Evolutionary conservation across 352 stramenopile genomes (phyloP).

Genomic region (Phytophthora capsici): DNA sequence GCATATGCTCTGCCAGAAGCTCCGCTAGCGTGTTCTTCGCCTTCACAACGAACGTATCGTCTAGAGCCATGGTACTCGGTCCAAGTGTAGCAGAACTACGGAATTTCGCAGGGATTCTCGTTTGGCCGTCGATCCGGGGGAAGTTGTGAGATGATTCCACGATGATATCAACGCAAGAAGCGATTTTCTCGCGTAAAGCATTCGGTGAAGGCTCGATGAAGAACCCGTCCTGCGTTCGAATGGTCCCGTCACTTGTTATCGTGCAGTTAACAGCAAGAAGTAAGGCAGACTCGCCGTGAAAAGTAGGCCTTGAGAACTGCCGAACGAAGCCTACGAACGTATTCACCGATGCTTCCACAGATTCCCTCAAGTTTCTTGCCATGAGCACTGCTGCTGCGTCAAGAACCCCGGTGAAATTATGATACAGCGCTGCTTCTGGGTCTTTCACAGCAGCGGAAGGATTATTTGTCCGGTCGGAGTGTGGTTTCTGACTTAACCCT

Average conservation of each 20-base stretch:
- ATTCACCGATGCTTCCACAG: constrained; percentile 83
- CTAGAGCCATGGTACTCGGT: constrained; percentile 79
- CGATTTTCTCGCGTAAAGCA: constrained; percentile 67
- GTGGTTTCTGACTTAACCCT: constrained; percentile 37
- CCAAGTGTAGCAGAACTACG: constrained; percentile 71
- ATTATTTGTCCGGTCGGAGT: constrained; percentile 16
- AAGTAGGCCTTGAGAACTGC: constrained; percentile 60
- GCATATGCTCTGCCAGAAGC: constrained; percentile 73
- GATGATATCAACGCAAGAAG: constrained; percentile 67
- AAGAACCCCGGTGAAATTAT: constrained; percentile 74
- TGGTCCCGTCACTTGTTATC: constrained; percentile 20
- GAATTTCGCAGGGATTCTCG: constrained; percentile 70
- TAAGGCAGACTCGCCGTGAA: constrained; percentile 64
- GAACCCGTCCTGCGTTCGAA: constrained; percentile 49
- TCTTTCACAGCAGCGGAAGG: constrained; percentile 34
- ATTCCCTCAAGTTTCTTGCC: constrained; percentile 88
- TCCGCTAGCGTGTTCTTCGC: constrained; percentile 67
- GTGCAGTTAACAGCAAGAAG: constrained; percentile 67
- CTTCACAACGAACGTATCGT: constrained; percentile 80
- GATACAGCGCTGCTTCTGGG: constrained; percentile 50
- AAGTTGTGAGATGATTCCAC: constrained; percentile 90
- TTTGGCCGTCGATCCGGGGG: constrained; percentile 87
- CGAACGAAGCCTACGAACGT: constrained; percentile 81
- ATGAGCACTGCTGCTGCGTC: constrained; percentile 89
- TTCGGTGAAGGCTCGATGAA: constrained; percentile 66